A percentile compares a stretch with the other conserved stretches of the same genome.
Evolutionary conservation across 2,329 filamentous ascomycete genomes (phyloP).

Genomic region (Talaromyces sp.): DNA sequence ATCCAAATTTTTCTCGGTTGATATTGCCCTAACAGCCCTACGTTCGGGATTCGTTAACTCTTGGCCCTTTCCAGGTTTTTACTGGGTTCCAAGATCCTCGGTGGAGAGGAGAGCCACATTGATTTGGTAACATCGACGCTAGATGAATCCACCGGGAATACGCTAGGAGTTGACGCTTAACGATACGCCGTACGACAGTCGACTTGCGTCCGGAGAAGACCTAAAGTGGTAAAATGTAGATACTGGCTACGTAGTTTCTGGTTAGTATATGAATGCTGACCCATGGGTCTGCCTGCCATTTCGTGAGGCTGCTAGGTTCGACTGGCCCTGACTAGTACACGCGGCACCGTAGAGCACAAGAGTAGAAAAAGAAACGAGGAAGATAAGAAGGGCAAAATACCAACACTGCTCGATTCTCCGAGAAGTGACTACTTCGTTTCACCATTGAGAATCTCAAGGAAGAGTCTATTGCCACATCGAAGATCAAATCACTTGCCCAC

Average conservation of each 20-base stretch:
- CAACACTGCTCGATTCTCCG: neutral
- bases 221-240: neutral
- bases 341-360: neutral
- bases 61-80: neutral
- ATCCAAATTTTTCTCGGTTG: neutral
- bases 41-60: neutral
- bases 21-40: neutral
- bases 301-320: neutral
- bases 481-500: neutral
- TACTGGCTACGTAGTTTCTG: neutral
- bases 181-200: neutral
- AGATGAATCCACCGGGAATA: neutral
- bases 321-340: neutral
- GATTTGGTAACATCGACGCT: neutral
- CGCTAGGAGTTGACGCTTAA: neutral
- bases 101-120: constrained; percentile 1
- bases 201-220: neutral
- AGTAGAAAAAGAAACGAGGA: neutral
- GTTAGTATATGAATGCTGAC: neutral
- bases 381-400: neutral
- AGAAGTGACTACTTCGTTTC: neutral
- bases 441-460: neutral
- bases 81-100: constrained; percentile 1
- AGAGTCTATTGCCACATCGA: neutral
- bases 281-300: neutral